phyloP scores from a whole-genome alignment of 805 yeast species.

The Candida nitratophila region DNA sequence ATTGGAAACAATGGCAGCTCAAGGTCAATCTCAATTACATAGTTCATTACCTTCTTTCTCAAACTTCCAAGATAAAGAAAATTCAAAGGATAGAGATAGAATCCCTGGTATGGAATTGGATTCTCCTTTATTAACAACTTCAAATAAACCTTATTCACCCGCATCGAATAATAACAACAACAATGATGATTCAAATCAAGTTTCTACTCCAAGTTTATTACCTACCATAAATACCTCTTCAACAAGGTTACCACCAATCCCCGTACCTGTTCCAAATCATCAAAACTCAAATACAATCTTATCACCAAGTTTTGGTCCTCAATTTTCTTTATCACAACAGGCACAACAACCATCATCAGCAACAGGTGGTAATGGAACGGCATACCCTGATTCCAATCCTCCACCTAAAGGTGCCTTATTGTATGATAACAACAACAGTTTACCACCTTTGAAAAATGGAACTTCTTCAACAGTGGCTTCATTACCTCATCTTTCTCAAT shows the following conservation, averaged over 20 bases:
- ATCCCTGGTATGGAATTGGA: slow-evolving; percentile 28
- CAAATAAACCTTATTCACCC: slow-evolving; percentile 22
- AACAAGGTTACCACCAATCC: slow-evolving; percentile 15
- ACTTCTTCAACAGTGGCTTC: background rate
- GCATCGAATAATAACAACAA: slow-evolving; percentile 15
- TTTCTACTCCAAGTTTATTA: slow-evolving; percentile 16
- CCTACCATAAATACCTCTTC: slow-evolving; percentile 6
- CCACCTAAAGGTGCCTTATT: slow-evolving; percentile 1
- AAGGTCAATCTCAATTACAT: slow-evolving; percentile 11
- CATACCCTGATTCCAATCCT: background rate
- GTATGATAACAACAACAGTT: background rate
- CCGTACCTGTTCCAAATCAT: slow-evolving; percentile 6
- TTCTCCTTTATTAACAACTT: slow-evolving; percentile 4
- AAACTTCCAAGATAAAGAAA: background rate
- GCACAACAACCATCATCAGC: background rate
- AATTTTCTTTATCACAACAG: slow-evolving; percentile 18
- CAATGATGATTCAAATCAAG: slow-evolving; percentile 10
- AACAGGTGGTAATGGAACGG: slow-evolving; percentile 2
- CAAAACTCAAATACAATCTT: slow-evolving; percentile 5
- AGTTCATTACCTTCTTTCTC: slow-evolving; percentile 2
- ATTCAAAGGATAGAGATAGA: slow-evolving; percentile 11
- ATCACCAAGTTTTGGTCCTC: slow-evolving; percentile 28
- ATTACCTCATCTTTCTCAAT: slow-evolving; percentile 1
- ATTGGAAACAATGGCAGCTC: slow-evolving; percentile 31
- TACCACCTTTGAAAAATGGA: slow-evolving; percentile 2